These are phyloP conservation scores for Sistotremastrum niveocremeum DNA, from an alignment of 768 basidiomycete species.

Conservation along the genomic window DNA sequence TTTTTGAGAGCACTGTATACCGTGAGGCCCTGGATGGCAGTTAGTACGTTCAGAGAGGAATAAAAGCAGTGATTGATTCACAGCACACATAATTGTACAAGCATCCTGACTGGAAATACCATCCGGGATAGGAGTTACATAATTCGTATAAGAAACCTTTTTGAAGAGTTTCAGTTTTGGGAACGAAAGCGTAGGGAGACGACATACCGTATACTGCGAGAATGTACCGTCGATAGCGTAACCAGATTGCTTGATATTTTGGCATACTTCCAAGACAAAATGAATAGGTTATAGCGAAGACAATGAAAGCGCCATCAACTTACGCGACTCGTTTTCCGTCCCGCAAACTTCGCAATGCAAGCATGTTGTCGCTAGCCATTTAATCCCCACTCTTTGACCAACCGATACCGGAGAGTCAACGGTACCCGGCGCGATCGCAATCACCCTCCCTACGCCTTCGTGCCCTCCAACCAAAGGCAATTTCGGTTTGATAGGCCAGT, in stretches of 20 bases:
- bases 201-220: constrained; percentile 22
- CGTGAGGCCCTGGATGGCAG: constrained; percentile 23
- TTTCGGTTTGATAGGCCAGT: constrained; percentile 25
- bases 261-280: constrained; percentile 11
- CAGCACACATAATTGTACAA: constrained; percentile 31
- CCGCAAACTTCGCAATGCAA: constrained; percentile 28
- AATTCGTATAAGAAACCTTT: constrained; percentile 20
- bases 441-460: constrained; percentile 33
- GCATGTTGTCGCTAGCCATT: constrained; percentile 28
- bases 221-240: constrained; percentile 33
- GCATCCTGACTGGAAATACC: constrained; percentile 26
- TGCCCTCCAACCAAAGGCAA: constrained; percentile 26
- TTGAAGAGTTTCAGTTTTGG: constrained; percentile 1
- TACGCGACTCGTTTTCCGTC: constrained; percentile 20
- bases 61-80: constrained; percentile 2
- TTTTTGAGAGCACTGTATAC: constrained; percentile 34
- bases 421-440: constrained; percentile 28
- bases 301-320: constrained; percentile 1
- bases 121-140: constrained; percentile 33
- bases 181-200: not conserved
- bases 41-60: not conserved
- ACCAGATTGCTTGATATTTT: constrained; percentile 19
- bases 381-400: constrained; percentile 31
- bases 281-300: not conserved
- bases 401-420: constrained; percentile 17